These are phyloP conservation scores for Cystobasidium onofrii DNA, from an alignment of 768 basidiomycete genomes.

Conservation along the genomic window DNA sequence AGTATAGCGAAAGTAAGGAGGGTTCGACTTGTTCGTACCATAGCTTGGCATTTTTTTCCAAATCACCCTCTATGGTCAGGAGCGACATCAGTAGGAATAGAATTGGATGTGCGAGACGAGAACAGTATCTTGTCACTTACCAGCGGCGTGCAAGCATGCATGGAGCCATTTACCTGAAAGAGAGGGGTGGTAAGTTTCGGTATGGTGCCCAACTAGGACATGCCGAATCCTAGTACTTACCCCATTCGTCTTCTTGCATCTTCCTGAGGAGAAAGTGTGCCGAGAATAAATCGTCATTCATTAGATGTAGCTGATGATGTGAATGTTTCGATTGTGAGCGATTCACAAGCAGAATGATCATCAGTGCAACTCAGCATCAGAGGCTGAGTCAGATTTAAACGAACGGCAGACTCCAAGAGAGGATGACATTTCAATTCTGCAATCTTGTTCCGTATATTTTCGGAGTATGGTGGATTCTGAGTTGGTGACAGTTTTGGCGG, in stretches of 20 bases:
- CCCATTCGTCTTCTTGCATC: slow-evolving; percentile 42
- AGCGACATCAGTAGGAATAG: neutral
- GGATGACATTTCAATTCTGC: slow-evolving; percentile 39
- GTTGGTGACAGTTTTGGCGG: slow-evolving; percentile 33
- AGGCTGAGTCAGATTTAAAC: neutral
- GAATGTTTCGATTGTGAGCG: neutral
- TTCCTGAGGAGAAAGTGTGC: slow-evolving; percentile 41
- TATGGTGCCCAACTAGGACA: neutral
- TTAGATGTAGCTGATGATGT: slow-evolving; percentile 35
- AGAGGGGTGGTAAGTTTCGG: neutral
- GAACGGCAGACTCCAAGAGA: slow-evolving; percentile 31
- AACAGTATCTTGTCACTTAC: neutral
- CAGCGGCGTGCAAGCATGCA: slow-evolving; percentile 28
- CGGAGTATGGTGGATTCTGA: slow-evolving; percentile 35
- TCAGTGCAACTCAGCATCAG: neutral
- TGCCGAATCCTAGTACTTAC: slow-evolving; percentile 31
- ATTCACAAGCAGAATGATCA: no score
- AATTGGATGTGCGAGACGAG: no score
- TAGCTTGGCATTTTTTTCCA: slow-evolving; percentile 40
- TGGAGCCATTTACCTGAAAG: slow-evolving; percentile 32
- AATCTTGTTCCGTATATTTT: slow-evolving; percentile 29
- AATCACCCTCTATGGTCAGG: slow-evolving; percentile 35
- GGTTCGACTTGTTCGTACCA: slow-evolving; percentile 41
- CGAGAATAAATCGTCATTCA: slow-evolving; percentile 41
- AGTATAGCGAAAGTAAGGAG: slow-evolving; percentile 29